Conservation (phyloP, 2,329 filamentous ascomycete species). For the Pestalotiopsis sp. region DNA sequence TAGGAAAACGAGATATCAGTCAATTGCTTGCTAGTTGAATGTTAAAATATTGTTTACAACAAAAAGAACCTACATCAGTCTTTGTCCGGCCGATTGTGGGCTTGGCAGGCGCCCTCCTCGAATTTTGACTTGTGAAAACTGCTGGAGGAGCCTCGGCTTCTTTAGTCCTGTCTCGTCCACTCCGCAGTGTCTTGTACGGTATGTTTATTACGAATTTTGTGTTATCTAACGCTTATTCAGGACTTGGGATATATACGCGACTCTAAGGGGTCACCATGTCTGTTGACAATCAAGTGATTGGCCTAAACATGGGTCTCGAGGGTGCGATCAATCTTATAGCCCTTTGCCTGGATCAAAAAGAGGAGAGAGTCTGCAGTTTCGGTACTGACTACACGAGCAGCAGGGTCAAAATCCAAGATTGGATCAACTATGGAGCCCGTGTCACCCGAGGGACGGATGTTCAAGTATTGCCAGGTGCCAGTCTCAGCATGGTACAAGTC, state of each 20-base stretch:
- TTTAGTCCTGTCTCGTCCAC: slow-evolving; percentile 42
- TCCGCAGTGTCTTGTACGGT: too few species aligned
- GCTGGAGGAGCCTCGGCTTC: slow-evolving; percentile 50
- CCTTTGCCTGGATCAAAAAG: slow-evolving; percentile 39
- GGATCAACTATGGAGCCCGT: slow-evolving; percentile 52
- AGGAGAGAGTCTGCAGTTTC: slow-evolving; percentile 55
- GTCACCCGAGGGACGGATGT: slow-evolving; percentile 43
- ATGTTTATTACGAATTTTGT: slow-evolving; percentile 26
- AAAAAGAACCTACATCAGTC: neutral
- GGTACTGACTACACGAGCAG: slow-evolving; percentile 47
- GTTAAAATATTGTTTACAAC: neutral
- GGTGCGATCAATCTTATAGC: slow-evolving; percentile 44
- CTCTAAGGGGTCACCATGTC: slow-evolving; percentile 54
- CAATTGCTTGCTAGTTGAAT: neutral
- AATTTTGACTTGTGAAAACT: slow-evolving; percentile 56
- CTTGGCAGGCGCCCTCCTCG: slow-evolving; percentile 47
- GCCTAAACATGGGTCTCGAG: slow-evolving; percentile 67
- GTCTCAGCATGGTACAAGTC: slow-evolving; percentile 20
- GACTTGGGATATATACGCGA: slow-evolving; percentile 36
- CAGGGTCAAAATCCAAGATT: slow-evolving; percentile 49
- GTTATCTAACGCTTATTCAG: slow-evolving; percentile 47
- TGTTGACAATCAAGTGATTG: slow-evolving; percentile 60
- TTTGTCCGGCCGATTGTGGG: neutral
- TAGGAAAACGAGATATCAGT: neutral
- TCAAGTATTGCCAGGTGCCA: slow-evolving; percentile 51